phyloP scores from a whole-genome alignment of 805 yeast species.

The Kurtzmaniella fragi region DNA sequence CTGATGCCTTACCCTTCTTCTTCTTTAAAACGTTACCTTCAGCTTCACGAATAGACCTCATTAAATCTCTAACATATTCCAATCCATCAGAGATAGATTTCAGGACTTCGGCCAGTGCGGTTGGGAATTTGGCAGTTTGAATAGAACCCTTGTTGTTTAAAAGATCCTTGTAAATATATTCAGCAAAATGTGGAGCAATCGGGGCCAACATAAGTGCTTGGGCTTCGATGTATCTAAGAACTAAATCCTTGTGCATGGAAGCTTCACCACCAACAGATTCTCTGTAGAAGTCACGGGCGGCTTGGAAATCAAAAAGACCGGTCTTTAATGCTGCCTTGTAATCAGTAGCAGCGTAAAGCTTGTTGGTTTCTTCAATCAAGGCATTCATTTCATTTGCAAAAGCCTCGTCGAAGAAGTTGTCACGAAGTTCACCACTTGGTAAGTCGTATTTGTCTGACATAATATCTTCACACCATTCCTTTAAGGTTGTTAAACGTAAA shows the following conservation, averaged over 20 bases:
- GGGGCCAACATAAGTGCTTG: constrained; percentile 87
- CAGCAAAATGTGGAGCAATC: constrained; percentile 94
- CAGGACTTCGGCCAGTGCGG: constrained; percentile 63
- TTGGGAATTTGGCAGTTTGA: constrained; percentile 78
- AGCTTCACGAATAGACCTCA: constrained; percentile 86
- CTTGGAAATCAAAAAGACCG: constrained; percentile 91
- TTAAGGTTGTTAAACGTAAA: constrained; percentile 83
- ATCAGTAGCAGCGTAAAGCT: constrained; percentile 64
- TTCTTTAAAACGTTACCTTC: constrained; percentile 77
- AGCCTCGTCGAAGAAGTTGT: constrained; percentile 74
- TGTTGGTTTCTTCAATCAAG: constrained; percentile 68
- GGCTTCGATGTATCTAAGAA: constrained; percentile 74
- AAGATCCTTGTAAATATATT: constrained; percentile 80
- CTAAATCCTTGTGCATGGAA: constrained; percentile 81
- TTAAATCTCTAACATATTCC: constrained; percentile 69
- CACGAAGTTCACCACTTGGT: constrained; percentile 40
- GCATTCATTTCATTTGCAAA: constrained; percentile 92
- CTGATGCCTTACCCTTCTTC: constrained; percentile 76
- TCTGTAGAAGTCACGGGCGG: constrained; percentile 94
- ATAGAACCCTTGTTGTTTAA: constrained; percentile 62
- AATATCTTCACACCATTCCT: constrained; percentile 91
- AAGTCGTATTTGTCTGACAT: constrained; percentile 46
- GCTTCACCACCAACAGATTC: constrained; percentile 54
- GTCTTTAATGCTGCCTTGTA: constrained; percentile 86
- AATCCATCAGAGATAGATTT: constrained; percentile 60